phyloP scores from a whole-genome alignment of 495 filamentous ascomycete species.

The Penicillium odoratum region DNA sequence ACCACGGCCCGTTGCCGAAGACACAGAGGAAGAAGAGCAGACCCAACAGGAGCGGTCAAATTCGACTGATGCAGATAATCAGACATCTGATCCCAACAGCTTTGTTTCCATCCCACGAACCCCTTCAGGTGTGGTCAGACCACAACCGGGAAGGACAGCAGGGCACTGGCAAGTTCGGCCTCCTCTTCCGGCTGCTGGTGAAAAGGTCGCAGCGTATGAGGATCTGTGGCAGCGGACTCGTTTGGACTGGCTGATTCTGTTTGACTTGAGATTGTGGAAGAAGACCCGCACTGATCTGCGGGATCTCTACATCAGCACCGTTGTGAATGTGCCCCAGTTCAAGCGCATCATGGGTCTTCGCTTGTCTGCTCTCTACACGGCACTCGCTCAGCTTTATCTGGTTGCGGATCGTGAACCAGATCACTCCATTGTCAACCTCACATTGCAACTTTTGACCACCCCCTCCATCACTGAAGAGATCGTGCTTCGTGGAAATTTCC shows the following conservation, averaged over 20 bases:
- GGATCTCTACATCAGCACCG: constrained; percentile 93
- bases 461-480: constrained; percentile 95
- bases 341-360: constrained; percentile 93
- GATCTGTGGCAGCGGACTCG: constrained; percentile 85
- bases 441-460: constrained; percentile 92
- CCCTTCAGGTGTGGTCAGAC: constrained; percentile 34
- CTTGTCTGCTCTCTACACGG: constrained; percentile 91
- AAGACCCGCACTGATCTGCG: constrained; percentile 85
- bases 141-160: constrained; percentile 51
- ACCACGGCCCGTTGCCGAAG: constrained; percentile 10
- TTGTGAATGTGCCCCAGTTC: constrained; percentile 91
- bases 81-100: constrained; percentile 21
- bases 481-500: constrained; percentile 91
- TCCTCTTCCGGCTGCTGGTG: constrained; percentile 53
- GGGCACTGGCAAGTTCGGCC: constrained; percentile 87
- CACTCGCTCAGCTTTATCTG: constrained; percentile 89
- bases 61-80: constrained; percentile 15
- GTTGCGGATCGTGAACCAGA: constrained; percentile 96
- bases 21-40: constrained; percentile 55
- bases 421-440: constrained; percentile 97
- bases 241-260: constrained; percentile 95
- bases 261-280: constrained; percentile 95
- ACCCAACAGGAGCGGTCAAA: constrained; percentile 45
- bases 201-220: constrained; percentile 68
- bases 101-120: constrained; percentile 43